Conservation (phyloP, 768 basidiomycete genomes). For the Trametopsis cervina region DNA sequence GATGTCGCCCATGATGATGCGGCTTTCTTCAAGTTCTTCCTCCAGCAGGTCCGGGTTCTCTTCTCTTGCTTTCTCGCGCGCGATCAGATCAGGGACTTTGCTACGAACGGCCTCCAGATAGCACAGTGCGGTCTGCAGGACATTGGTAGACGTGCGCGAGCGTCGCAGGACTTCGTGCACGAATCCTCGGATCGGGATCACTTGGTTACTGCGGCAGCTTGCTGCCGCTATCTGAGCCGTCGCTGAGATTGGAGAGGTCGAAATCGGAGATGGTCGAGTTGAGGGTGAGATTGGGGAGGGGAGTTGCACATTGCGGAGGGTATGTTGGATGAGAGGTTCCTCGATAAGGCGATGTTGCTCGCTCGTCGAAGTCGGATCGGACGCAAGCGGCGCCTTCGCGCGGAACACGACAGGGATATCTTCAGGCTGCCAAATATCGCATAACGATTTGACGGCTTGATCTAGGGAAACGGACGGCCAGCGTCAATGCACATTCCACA, state of each 20-base stretch:
- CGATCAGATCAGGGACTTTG: conserved; percentile 57
- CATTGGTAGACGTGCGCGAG: conserved; percentile 75
- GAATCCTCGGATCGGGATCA: conserved; percentile 65
- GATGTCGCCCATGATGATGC: conserved; percentile 7
- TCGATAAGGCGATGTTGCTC: conserved; percentile 25
- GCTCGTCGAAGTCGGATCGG: not conserved
- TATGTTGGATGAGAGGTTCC: conserved; percentile 16
- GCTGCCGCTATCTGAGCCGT: conserved; percentile 15
- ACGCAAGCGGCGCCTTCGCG: conserved; percentile 3
- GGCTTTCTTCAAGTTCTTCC: not conserved
- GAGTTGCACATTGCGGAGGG: conserved; percentile 34
- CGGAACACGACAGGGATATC: conserved; percentile 59
- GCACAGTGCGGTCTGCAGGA: conserved; percentile 82
- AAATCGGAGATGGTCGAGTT: conserved; percentile 31
- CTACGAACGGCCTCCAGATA: conserved; percentile 80
- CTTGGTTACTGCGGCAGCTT: conserved; percentile 22
- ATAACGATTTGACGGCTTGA: conserved; percentile 71
- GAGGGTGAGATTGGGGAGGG: conserved; percentile 50
- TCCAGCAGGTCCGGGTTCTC: conserved; percentile 33
- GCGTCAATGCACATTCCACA: not conserved
- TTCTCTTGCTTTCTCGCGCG: conserved; percentile 34
- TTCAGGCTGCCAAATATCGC: conserved; percentile 76
- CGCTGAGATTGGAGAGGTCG: conserved; percentile 22
- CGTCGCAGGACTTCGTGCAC: conserved; percentile 86
- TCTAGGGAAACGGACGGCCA: conserved; percentile 34